A percentile compares a stretch with the other conserved stretches of the same genome.
Evolutionary conservation across 2,329 filamentous ascomycete genomes (phyloP).

Genomic region (Venturia pyrina): DNA sequence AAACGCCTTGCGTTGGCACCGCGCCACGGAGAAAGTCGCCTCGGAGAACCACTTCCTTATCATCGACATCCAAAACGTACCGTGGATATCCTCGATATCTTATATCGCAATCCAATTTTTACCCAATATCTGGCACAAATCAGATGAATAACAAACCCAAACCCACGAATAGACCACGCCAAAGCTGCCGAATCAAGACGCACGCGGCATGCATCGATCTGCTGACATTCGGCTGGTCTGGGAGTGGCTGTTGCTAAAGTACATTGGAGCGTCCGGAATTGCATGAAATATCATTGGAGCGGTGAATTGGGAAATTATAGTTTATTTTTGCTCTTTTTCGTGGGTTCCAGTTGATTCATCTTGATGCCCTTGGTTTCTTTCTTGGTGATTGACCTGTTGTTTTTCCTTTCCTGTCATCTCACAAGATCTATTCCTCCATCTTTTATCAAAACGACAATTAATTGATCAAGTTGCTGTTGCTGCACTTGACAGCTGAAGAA

Average conservation of each 20-base stretch:
- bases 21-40: slow-evolving; percentile 1
- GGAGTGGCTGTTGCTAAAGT: not conserved
- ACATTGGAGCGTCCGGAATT: not conserved
- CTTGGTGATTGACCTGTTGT: not conserved
- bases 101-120: not conserved
- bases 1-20: too few species aligned
- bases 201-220: not conserved
- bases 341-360: not conserved
- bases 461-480: not conserved
- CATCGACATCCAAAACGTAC: not conserved
- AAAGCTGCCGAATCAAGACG: not conserved
- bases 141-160: not conserved
- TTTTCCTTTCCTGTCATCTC: not conserved
- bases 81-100: not conserved
- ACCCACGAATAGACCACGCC: too few species aligned
- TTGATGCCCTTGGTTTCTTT: not conserved
- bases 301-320: not conserved
- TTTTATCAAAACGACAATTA: not conserved
- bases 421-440: too few species aligned
- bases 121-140: not conserved
- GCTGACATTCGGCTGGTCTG: not conserved
- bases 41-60: not conserved
- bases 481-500: not conserved
- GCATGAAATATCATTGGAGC: not conserved
- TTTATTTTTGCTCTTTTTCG: not conserved